Evolutionary conservation across 257 asterid species (phyloP), one percentile per base, ranked within the genome.

Genomic region (Solanum chiquidenum): DNA sequence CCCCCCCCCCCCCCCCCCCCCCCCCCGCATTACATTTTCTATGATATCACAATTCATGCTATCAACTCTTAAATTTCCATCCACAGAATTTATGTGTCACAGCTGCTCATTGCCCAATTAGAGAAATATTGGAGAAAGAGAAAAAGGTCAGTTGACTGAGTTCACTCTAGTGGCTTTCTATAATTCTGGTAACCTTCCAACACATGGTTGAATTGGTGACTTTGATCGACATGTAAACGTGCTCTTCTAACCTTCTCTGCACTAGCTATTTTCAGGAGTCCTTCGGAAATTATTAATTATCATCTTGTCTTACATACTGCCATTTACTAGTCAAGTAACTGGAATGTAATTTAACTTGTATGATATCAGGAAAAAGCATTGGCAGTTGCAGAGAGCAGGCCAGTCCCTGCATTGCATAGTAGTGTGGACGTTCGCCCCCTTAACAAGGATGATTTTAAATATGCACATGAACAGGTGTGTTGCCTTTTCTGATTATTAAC

Each of bases 391-490:
- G 98, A 95, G 92, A 92, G 91, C 87, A 90, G 90, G 87, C 93
- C 96, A 40, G 40, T 91, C 82, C 99, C 99, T 62, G 89, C 90
- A 25, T 89, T 94, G 94, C 94, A 92, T 68, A 89, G 88, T 91
- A 91, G 96, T 88, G 86, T 93, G 23, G 98, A 94, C 37, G 86
- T 95, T 88, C 96, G 99, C 84, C 91, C 95, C 69, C 87, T 95
- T 76, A 93, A 79, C 90, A 88, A 88, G 93, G 93, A 91, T 34
- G 99, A 96, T 92, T 96, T 96, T 77, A 95, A 87, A 91, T 91
- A 87, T 84, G 99, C 98, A 85, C 98, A 96, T 34, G 99, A 96
- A 76, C 98, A 95, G 97, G 99, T 96, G 87, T 64, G 74, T 89
- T 49, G 83, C n/a, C 55, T 76, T 12, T 76, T 40, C n/a, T 76